These are phyloP conservation scores for Cyclostephanos invisitatus DNA, from an alignment of 108 stramenopile genomes.

Conservation along the genomic window DNA sequence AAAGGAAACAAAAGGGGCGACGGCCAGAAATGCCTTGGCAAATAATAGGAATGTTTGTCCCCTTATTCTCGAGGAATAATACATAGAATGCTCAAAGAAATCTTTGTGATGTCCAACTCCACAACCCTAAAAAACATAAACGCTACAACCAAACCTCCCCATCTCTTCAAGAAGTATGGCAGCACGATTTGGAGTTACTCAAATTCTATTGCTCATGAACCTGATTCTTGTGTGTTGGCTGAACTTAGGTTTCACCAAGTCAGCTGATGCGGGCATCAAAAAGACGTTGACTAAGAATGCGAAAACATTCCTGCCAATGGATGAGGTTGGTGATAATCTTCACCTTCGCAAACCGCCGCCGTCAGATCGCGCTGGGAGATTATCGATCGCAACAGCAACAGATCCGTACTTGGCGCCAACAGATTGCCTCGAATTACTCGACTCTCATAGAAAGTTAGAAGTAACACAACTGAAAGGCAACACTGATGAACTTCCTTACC, in stretches of 20 bases:
- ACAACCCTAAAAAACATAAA: too few relatives aligned
- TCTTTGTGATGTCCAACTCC: too few relatives aligned
- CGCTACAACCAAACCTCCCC: too few relatives aligned
- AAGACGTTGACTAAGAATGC: neutral
- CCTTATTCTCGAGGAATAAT: too few relatives aligned
- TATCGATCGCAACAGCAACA: neutral
- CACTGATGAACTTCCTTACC: slow-evolving; percentile 17
- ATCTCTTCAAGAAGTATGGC: too few relatives aligned
- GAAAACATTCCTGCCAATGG: neutral
- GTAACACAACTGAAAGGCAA: slow-evolving; percentile 14
- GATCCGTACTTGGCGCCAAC: slow-evolving; percentile 12
- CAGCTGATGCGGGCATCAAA: neutral
- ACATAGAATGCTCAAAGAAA: too few relatives aligned
- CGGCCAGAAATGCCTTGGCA: too few relatives aligned
- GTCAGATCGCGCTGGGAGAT: neutral
- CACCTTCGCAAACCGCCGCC: neutral
- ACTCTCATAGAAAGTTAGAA: slow-evolving; percentile 13
- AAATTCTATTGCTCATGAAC: neutral
- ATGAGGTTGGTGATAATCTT: neutral
- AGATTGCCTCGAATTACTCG: slow-evolving; percentile 11
- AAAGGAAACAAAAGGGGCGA: too few relatives aligned
- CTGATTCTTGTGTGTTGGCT: neutral
- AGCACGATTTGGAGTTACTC: neutral
- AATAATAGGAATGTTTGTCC: too few relatives aligned
- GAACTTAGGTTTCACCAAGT: neutral